These are phyloP conservation scores for Colletotrichum eleusines DNA, from an alignment of 2,329 filamentous ascomycete species.

Conservation along the genomic window DNA sequence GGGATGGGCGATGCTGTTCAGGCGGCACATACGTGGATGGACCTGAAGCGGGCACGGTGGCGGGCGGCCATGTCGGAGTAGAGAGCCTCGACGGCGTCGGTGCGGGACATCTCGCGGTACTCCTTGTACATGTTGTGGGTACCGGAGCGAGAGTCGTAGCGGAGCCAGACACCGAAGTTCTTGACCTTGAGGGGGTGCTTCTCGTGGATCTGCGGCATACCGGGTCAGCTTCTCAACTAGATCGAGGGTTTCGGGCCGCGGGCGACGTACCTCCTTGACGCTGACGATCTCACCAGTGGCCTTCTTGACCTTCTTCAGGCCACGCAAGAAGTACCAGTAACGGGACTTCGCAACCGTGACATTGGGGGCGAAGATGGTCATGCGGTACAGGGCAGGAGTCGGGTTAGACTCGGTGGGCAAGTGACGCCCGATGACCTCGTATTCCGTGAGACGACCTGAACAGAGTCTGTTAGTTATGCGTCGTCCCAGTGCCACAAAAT, in stretches of 20 bases:
- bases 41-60: conserved; percentile 97
- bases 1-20: too few species aligned
- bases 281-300: conserved; percentile 99
- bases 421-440: conserved; percentile 99
- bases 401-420: conserved; percentile 98
- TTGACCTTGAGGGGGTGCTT: conserved; percentile 99
- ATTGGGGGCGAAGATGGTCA: conserved; percentile 99
- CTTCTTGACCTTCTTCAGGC: conserved; percentile 99
- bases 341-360: conserved; percentile 98
- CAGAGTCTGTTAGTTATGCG: conserved; percentile 48
- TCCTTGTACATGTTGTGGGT: conserved; percentile 99
- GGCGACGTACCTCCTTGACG: conserved; percentile 86
- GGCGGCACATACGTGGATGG: conserved; percentile 86
- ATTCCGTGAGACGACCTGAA: conserved; percentile 98
- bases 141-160: conserved; percentile 99
- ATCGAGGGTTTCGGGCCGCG: neutral
- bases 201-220: conserved; percentile 79
- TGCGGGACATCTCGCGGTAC: conserved; percentile 98
- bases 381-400: conserved; percentile 98
- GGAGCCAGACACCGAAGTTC: conserved; percentile 99
- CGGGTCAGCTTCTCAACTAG: neutral
- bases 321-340: conserved; percentile 99
- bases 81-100: conserved; percentile 93
- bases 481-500: neutral
- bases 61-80: conserved; percentile 99